A percentile compares a stretch with the other conserved stretches of the same genome.
These are phyloP conservation scores for Coemansia sp. DNA, from an alignment of 192 early-diverging fungal species.

Conservation along the genomic window DNA sequence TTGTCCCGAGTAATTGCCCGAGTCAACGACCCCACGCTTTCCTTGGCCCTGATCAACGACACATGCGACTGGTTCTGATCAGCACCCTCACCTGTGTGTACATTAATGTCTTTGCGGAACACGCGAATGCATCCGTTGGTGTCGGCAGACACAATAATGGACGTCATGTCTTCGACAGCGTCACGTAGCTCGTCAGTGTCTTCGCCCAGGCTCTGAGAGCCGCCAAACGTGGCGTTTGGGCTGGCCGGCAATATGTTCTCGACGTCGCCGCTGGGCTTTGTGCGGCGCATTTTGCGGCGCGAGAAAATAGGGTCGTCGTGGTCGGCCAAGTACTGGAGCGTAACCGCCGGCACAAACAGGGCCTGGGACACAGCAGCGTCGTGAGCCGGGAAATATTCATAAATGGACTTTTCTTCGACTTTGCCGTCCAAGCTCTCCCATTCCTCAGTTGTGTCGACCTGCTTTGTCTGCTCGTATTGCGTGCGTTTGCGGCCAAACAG, in stretches of 20 bases:
- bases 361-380: slow-evolving; percentile 59
- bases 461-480: slow-evolving; percentile 12
- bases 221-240: slow-evolving; percentile 27
- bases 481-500: slow-evolving; percentile 26
- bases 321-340: slow-evolving; percentile 59
- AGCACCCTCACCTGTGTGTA: slow-evolving; percentile 1
- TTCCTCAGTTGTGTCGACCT: slow-evolving; percentile 12
- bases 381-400: slow-evolving; percentile 61
- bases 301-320: slow-evolving; percentile 59
- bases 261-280: slow-evolving; percentile 26
- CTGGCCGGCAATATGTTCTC: slow-evolving; percentile 23
- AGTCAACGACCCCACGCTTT: slow-evolving; percentile 16
- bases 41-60: slow-evolving; percentile 18
- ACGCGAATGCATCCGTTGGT: slow-evolving; percentile 63
- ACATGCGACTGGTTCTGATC: slow-evolving; percentile 4
- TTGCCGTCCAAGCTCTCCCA: slow-evolving; percentile 56
- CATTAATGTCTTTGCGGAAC: slow-evolving; percentile 63
- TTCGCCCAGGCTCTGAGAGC: neutral
- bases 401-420: slow-evolving; percentile 54
- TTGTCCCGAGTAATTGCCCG: slow-evolving; percentile 16
- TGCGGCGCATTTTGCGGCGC: slow-evolving; percentile 42
- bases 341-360: slow-evolving; percentile 64
- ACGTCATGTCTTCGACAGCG: slow-evolving; percentile 40
- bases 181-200: slow-evolving; percentile 3
- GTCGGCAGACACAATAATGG: slow-evolving; percentile 67